Percentiles rank a stretch among this genome's conserved stretches.
Conservation (phyloP, 192 early-diverging fungal species). For the Backusella luteola region DNA sequence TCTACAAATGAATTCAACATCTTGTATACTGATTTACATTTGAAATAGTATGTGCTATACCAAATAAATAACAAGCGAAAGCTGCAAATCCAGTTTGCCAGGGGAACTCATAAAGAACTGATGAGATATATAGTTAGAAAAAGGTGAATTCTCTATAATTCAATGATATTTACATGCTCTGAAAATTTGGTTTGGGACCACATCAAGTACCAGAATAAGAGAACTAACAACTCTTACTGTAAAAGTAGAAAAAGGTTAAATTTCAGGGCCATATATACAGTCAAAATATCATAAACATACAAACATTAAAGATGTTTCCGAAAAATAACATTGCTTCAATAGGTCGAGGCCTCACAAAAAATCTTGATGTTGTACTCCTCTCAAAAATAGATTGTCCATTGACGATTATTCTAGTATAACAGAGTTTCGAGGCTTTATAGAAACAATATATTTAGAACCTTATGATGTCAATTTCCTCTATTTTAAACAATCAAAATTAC, state of each 20-base stretch:
- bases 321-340: conserved; percentile 24
- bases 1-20: too few species aligned
- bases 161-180: conserved; percentile 20
- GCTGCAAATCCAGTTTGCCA: conserved; percentile 31
- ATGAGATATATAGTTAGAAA: not conserved
- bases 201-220: conserved; percentile 6
- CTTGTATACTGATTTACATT: conserved; percentile 17
- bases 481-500: conserved; percentile 4
- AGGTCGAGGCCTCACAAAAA: conserved; percentile 25
- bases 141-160: not conserved
- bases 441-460: not conserved
- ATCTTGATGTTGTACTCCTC: not conserved
- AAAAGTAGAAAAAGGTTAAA: too few species aligned
- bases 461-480: not conserved
- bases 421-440: not conserved
- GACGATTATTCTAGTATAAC: conserved; percentile 10
- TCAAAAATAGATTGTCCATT: conserved; percentile 13
- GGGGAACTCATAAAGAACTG: conserved; percentile 28
- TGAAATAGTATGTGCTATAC: conserved; percentile 23
- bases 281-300: conserved; percentile 9
- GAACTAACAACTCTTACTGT: conserved; percentile 16
- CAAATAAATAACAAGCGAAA: conserved; percentile 28
- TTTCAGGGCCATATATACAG: too few species aligned
- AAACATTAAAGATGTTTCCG: conserved; percentile 13
- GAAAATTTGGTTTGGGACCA: not conserved